Conservation (phyloP, 495 filamentous ascomycete species). For the Friedmanniomyces simplex region DNA sequence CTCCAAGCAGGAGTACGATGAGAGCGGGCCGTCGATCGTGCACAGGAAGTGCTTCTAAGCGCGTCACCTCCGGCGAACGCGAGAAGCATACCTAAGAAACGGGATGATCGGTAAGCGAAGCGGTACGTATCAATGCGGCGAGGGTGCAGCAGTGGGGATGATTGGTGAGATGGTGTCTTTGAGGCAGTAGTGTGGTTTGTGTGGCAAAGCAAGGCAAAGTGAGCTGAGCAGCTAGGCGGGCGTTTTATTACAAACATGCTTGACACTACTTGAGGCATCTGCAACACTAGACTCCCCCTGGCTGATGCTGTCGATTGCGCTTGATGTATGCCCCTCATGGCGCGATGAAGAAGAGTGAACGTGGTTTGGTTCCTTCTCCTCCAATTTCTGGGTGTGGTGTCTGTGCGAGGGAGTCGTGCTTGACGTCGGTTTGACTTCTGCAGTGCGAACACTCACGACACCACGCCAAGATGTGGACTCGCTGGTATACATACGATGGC, state of each 20-base stretch:
- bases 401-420: neutral
- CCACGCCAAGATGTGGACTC: too few species aligned
- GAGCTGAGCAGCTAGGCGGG: neutral
- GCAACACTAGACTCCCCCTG: slow-evolving; percentile 13
- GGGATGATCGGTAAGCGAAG: neutral
- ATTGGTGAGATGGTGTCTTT: neutral
- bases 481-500: too few species aligned
- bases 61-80: neutral
- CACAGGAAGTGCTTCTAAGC: slow-evolving; percentile 99
- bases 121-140: neutral
- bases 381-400: neutral
- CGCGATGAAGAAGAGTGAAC: slow-evolving; percentile 2
- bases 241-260: slow-evolving; percentile 10
- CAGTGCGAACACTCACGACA: too few species aligned
- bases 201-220: neutral
- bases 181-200: neutral
- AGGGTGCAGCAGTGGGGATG: neutral
- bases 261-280: slow-evolving; percentile 12
- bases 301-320: neutral
- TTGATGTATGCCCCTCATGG: slow-evolving; percentile 17
- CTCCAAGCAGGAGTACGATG: slow-evolving; percentile 99
- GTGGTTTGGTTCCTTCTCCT: neutral
- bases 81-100: neutral
- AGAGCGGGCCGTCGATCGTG: slow-evolving; percentile 97
- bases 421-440: neutral